A percentile compares a stretch with the other conserved stretches of the same genome.
Evolutionary conservation across 2,329 filamentous ascomycete species (phyloP).

Genomic region (Escovopsis sp.): DNA sequence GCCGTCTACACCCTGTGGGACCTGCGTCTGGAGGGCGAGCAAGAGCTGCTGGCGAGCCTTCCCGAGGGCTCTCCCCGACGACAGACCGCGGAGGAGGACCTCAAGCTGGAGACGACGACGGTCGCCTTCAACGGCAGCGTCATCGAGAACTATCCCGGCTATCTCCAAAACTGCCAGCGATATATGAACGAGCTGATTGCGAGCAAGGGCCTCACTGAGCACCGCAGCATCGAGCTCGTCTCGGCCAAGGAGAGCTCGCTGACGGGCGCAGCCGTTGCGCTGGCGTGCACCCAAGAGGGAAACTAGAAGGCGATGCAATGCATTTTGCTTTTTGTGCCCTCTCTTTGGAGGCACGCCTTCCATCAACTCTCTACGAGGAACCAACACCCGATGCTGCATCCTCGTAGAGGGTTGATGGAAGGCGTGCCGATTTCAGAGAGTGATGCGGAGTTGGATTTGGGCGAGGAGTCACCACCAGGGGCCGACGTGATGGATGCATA

Average conservation of each 20-base stretch:
- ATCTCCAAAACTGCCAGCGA: slow-evolving; percentile 43
- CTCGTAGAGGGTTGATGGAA: no score
- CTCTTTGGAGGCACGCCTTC: no score
- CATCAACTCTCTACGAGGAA: no score
- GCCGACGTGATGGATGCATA: slow-evolving; percentile 5
- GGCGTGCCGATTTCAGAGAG: no score
- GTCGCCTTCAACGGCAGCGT: slow-evolving; percentile 72
- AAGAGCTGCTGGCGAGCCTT: slow-evolving; percentile 18
- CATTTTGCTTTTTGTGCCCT: background rate
- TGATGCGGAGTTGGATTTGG: no score
- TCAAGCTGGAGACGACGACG: slow-evolving; percentile 31
- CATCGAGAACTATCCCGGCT: slow-evolving; percentile 62
- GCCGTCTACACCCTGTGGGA: slow-evolving; percentile 45
- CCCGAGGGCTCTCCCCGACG: slow-evolving; percentile 19
- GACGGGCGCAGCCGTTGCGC: slow-evolving; percentile 58
- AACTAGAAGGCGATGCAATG: background rate
- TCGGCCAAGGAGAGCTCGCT: slow-evolving; percentile 60
- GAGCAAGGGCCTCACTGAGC: slow-evolving; percentile 18
- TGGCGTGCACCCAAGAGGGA: slow-evolving; percentile 27
- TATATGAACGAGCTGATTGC: slow-evolving; percentile 45
- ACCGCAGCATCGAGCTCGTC: slow-evolving; percentile 41
- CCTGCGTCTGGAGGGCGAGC: slow-evolving; percentile 32
- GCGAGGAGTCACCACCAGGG: no score
- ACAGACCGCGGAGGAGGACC: slow-evolving; percentile 35
- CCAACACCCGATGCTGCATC: no score